Evolutionary conservation across 805 yeast species (phyloP), one percentile per base, ranked within the genome.

Genomic region (Ascoidea asiatica): DNA sequence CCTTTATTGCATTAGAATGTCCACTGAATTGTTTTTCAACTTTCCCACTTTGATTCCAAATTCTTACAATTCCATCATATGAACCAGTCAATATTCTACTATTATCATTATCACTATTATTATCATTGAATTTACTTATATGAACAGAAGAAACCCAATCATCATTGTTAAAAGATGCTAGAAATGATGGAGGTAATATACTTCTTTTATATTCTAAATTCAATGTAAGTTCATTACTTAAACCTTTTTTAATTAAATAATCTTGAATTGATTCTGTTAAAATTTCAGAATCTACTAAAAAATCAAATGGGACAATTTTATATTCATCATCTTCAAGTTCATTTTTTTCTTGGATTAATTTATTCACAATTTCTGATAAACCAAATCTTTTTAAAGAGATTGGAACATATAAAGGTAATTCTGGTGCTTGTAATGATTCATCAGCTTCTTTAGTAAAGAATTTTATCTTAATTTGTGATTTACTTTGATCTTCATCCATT

Each of bases 301-400:
- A 92, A 58, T 92, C 97, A 61, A 92, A 90, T 19, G 97, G 97
- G 44, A 87, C 75, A 1, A 92, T 79, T 40, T 65, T 68, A 15
- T 29, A 3, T 29, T 29, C 35, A 20, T 22, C 46, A 20, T 37
- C 40, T 17, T 79, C 80, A 2, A 61, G 63, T 44, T 59, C 53
- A 51, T 67, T 46, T 51, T 53, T 23, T 52, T 60, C 53, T 5
- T 64, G 70, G 43, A 92, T 67, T 46, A 92, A 69, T 65, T 92
- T 97, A 64, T 92, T 92, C 19, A 92, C 96, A 59, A 92, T 81
- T 63, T 92, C 97, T 4, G 96, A 86, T 38, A 92, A 72, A 46
- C 98, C 98, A 59, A 77, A 89, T 62, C 97, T 75, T 53, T 85
- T 88, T 52, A 92, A 70, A 3, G 81, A 64, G 19, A 82, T 81